phyloP scores from a whole-genome alignment of 257 asterid genomes.

The Lavandula angustifolia region DNA sequence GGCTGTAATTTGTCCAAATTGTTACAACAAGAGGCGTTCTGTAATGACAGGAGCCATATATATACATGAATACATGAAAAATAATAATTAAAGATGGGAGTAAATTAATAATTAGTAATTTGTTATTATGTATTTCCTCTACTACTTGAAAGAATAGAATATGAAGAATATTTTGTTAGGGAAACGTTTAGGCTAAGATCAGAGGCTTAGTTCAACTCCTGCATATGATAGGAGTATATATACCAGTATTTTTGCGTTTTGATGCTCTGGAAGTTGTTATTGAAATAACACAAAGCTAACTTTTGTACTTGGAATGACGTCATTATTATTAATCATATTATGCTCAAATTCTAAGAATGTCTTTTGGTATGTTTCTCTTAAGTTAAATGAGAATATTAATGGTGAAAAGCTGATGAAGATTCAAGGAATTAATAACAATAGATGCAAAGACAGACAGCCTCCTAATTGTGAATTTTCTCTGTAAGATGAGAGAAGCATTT shows the following conservation, averaged over 20 bases:
- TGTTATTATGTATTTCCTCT: too few relatives aligned
- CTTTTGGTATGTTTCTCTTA: too few relatives aligned
- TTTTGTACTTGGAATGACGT: conserved; percentile 19
- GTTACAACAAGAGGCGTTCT: too few relatives aligned
- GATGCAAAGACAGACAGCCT: conserved; percentile 34
- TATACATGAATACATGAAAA: too few relatives aligned
- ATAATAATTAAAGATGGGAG: too few relatives aligned
- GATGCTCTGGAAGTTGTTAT: conserved; percentile 17
- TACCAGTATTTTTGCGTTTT: conserved; percentile 5
- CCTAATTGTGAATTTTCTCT: not conserved
- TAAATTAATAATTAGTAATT: too few relatives aligned
- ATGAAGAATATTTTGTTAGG: not conserved
- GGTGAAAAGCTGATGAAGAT: conserved; percentile 4
- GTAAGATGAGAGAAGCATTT: not conserved
- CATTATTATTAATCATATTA: not conserved
- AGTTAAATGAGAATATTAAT: not conserved
- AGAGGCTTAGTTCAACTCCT: not conserved
- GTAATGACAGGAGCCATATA: too few relatives aligned
- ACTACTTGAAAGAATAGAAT: not conserved
- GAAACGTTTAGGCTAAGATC: not conserved
- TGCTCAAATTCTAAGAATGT: not conserved
- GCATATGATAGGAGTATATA: not conserved
- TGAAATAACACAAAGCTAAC: not conserved
- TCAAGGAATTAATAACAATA: conserved; percentile 17
- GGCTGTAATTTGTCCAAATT: too few relatives aligned